A percentile compares a stretch with the other conserved stretches of the same genome.
Conservation (phyloP, 2,329 filamentous ascomycete genomes). For the Alternaria consortialis region DNA sequence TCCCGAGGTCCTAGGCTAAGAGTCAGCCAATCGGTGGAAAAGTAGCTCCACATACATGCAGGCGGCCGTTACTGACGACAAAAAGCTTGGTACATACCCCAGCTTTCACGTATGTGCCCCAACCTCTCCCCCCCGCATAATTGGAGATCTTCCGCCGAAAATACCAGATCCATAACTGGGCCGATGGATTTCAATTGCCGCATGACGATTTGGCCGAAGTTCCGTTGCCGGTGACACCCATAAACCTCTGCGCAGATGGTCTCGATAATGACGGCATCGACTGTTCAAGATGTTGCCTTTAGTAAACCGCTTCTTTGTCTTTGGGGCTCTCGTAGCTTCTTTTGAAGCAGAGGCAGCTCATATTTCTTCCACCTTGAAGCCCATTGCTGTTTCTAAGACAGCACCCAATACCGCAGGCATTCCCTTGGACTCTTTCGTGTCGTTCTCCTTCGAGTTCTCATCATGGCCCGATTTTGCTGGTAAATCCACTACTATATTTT, state of each 20-base stretch:
- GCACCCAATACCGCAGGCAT: constrained; percentile 4
- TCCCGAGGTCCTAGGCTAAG: background rate
- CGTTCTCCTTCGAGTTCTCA: constrained; percentile 11
- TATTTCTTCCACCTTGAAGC: background rate
- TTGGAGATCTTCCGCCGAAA: background rate
- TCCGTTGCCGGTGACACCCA: constrained; percentile 6
- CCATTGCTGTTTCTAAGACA: background rate
- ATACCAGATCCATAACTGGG: background rate
- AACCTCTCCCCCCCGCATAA: background rate
- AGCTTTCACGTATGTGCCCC: background rate
- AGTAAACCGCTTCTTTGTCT: background rate
- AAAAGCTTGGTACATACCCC: background rate
- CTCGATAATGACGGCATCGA: background rate
- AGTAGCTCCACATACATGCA: background rate
- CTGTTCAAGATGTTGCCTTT: background rate
- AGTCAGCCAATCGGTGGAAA: background rate
- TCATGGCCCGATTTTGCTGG: constrained; percentile 15
- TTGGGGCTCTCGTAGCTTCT: background rate
- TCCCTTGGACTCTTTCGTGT: constrained; percentile 11
- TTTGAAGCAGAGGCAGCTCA: constrained; percentile 1
- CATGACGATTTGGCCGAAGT: background rate
- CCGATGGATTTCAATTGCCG: constrained; percentile 4
- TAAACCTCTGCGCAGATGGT: background rate
- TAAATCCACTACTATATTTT: background rate
- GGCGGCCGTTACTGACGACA: background rate